A percentile compares a stretch with the other conserved stretches of the same genome.
phyloP scores from a whole-genome alignment of 257 asterid species.

The Knoxia roxburghii region DNA sequence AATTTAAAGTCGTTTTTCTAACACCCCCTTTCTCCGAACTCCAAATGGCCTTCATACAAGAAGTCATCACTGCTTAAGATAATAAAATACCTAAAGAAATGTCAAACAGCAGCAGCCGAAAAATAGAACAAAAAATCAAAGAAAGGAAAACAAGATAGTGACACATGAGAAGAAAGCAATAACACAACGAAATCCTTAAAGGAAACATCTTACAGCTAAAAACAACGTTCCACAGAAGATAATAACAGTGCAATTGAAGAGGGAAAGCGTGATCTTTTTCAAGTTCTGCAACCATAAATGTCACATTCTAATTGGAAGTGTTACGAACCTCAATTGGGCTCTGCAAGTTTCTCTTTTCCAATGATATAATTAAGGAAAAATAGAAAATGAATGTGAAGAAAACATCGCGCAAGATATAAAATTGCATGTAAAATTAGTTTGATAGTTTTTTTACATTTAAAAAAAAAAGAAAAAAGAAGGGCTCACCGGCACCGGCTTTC shows the following conservation, averaged over 20 bases:
- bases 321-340: background rate
- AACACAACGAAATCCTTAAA: background rate
- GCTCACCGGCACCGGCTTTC: background rate
- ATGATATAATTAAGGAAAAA: background rate
- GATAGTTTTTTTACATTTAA: background rate
- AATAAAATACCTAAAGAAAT: background rate
- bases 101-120: background rate
- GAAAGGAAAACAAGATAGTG: background rate
- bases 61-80: conserved; percentile 9
- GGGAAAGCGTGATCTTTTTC: background rate
- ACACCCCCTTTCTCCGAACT: conserved; percentile 6
- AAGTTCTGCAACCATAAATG: conserved; percentile 1
- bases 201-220: background rate
- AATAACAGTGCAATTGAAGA: background rate
- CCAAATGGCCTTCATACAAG: conserved; percentile 10
- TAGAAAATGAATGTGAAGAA: background rate
- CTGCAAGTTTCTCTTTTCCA: background rate
- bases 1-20: background rate
- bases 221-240: background rate
- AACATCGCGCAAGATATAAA: background rate
- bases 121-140: background rate
- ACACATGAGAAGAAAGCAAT: background rate
- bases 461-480: background rate
- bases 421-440: background rate
- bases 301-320: background rate